Conservation (phyloP, 805 yeast species). For the Metschnikowia sp. region DNA sequence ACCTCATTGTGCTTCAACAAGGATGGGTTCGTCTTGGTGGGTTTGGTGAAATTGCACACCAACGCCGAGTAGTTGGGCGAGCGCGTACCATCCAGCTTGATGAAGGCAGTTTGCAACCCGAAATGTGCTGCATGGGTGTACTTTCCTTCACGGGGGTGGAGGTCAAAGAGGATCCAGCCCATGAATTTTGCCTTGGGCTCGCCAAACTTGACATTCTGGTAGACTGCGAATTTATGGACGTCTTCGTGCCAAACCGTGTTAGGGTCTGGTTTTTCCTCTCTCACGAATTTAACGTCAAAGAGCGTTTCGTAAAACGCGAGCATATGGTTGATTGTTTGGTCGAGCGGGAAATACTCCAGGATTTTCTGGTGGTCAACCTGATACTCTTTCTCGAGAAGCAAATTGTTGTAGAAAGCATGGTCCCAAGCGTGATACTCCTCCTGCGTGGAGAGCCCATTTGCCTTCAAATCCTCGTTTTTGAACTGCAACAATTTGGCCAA, state of each 20-base stretch:
- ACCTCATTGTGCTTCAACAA: conserved; percentile 75
- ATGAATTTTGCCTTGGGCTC: conserved; percentile 47
- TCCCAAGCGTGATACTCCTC: conserved; percentile 64
- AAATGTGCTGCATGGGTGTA: conserved; percentile 89
- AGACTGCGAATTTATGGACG: conserved; percentile 70
- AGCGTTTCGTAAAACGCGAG: conserved; percentile 64
- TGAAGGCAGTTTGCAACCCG: conserved; percentile 59
- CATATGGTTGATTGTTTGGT: conserved; percentile 66
- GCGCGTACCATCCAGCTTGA: conserved; percentile 46
- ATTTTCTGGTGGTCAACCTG: conserved; percentile 70
- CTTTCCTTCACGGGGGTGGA: conserved; percentile 84
- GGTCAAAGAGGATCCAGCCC: conserved; percentile 77
- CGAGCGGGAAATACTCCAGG: conserved; percentile 75
- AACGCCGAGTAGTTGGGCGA: conserved; percentile 67
- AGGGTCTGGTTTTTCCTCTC: conserved; percentile 37
- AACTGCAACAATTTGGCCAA: conserved; percentile 44
- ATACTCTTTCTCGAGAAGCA: conserved; percentile 63
- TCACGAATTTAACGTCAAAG: conserved; percentile 65
- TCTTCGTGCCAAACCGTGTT: conserved; percentile 72
- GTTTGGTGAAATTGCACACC: conserved; percentile 82
- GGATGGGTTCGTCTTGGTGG: conserved; percentile 65
- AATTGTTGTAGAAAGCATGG: conserved; percentile 60
- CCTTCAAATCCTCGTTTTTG: conserved; percentile 51
- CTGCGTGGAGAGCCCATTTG: conserved; percentile 42
- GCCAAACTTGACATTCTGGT: conserved; percentile 50